Percentiles rank a stretch among this genome's conserved stretches.
phyloP scores from a whole-genome alignment of 2,329 filamentous ascomycete species.

The Neofusicoccum parvum region DNA sequence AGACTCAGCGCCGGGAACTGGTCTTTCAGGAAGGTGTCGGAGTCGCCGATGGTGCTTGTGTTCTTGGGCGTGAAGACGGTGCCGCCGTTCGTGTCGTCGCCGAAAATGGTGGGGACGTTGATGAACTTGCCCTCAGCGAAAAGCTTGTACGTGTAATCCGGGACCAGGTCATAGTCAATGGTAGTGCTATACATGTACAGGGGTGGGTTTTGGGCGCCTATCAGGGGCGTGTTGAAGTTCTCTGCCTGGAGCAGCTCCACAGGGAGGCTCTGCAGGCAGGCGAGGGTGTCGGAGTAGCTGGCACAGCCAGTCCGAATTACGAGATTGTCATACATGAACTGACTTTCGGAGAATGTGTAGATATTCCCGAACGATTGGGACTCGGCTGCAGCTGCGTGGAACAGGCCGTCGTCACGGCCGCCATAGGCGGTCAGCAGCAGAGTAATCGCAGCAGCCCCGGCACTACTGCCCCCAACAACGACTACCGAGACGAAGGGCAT shows the following conservation, averaged over 20 bases:
- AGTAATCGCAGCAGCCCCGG: conserved; percentile 55
- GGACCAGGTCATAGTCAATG: conserved; percentile 55
- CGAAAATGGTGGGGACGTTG: conserved; percentile 58
- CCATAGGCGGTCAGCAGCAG: conserved; percentile 45
- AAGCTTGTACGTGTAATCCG: conserved; percentile 52
- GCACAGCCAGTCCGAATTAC: conserved; percentile 53
- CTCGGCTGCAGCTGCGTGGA: conserved; percentile 57
- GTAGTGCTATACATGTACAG: conserved; percentile 56
- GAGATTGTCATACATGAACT: conserved; percentile 57
- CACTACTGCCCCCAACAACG: conserved; percentile 68
- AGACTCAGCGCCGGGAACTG: conserved; percentile 61
- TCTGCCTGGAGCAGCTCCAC: conserved; percentile 47
- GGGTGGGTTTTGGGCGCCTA: conserved; percentile 45
- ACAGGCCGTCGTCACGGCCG: conserved; percentile 51
- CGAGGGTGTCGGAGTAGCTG: conserved; percentile 43
- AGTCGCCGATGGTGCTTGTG: conserved; percentile 51
- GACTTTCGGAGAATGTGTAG: conserved; percentile 50
- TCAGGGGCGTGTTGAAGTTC: conserved; percentile 51
- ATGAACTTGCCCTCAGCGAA: conserved; percentile 54
- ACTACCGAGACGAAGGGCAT: conserved; percentile 41
- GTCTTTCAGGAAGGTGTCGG: conserved; percentile 58
- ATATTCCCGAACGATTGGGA: conserved; percentile 56
- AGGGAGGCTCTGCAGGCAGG: conserved; percentile 53
- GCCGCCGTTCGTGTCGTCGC: conserved; percentile 64
- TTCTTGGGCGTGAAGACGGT: conserved; percentile 60